Evolutionary conservation across 495 filamentous ascomycete genomes (phyloP), one percentile per base, ranked within the genome.

Genomic region (Lasiosphaeria miniovina): DNA sequence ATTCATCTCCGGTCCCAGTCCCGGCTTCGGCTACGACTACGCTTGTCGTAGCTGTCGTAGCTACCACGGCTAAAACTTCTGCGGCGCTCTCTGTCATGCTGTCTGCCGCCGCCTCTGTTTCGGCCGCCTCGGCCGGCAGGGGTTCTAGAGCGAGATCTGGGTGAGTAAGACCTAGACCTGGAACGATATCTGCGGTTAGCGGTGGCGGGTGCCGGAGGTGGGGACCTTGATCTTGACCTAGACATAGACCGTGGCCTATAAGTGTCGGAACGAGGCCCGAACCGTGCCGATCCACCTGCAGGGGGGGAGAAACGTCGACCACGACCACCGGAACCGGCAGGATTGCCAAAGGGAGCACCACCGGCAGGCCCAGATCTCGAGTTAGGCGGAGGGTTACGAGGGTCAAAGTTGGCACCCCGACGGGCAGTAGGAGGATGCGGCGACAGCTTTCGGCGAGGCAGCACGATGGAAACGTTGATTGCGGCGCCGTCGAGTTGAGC

Each of bases 391-490:
- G 76, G 65, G 12, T 67, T 68, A 50, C 79, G 71, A 38, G 79
- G 75, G 52, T 81, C 75, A 40, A 78, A 74, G 54, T 77, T 80
- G 3, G 79, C 75, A 32, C 78, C 77, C 15, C 79, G 76, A 43
- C 76, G 75, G 9, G 78, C 80, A 14, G 74, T 62, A 6, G 82
- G 78, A 15, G 83, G 76, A 36, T 75, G 68, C 24, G 79, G 75
- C 9, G 83, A 81, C 61, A 85, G 70, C 65, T 84, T 80, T 59
- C 90, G 88, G 53, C 91, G 88, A 1, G 93, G 93, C 32, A 97
- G 78, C 32, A 98, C 92, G 63, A 98, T 96, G 55, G 93, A 96
- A 33, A 99, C 94, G 64, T 87, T 89, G 71, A 99, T 86, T 17
- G 86, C 74, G 14, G 88, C 82, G 43, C 94, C 95, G 75, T 99